A percentile compares a stretch with the other conserved stretches of the same genome.
Evolutionary conservation across 768 basidiomycete species (phyloP).

Genomic region (Tricholoma furcatifolium): DNA sequence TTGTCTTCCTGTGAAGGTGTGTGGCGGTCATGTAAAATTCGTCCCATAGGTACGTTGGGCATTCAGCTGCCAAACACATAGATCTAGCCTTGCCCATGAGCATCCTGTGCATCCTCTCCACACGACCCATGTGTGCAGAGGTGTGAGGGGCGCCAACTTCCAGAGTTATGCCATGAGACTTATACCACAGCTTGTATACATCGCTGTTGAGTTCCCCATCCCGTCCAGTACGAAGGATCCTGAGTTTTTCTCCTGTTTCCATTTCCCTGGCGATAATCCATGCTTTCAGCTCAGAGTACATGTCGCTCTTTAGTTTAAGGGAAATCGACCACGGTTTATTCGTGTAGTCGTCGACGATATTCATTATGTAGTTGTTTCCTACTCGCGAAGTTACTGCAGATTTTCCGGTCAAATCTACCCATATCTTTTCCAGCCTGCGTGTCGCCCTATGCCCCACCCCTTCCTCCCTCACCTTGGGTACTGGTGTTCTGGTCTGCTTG

Average conservation of each 20-base stretch:
- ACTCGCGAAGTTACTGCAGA: too few species aligned
- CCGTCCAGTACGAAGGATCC: slow-evolving; percentile 13
- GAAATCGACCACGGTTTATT: too few species aligned
- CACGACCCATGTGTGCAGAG: slow-evolving; percentile 14
- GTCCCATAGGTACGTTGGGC: too few species aligned
- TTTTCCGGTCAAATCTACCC: too few species aligned
- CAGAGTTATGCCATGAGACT: background rate
- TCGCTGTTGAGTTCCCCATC: slow-evolving; percentile 21
- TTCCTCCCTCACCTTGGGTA: slow-evolving; percentile 28
- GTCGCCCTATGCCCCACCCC: too few species aligned
- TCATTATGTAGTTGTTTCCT: too few species aligned
- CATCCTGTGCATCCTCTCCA: slow-evolving; percentile 29
- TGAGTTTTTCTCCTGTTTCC: slow-evolving; percentile 17
- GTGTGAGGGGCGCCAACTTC: slow-evolving; percentile 2
- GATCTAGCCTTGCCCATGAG: slow-evolving; percentile 23
- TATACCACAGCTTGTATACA: slow-evolving; percentile 12
- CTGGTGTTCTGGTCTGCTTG: slow-evolving; percentile 33
- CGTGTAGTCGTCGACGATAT: too few species aligned
- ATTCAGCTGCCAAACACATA: slow-evolving; percentile 20
- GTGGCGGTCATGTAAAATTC: too few species aligned
- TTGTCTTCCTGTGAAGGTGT: slow-evolving; percentile 7
- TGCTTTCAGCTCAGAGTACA: slow-evolving; percentile 21
- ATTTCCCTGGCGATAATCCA: slow-evolving; percentile 26
- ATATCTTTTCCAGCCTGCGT: too few species aligned
- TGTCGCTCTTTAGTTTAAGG: too few species aligned